A percentile compares a stretch with the other conserved stretches of the same genome.
phyloP scores from a whole-genome alignment of 2,329 filamentous ascomycete genomes.

The Cercospora sp. region DNA sequence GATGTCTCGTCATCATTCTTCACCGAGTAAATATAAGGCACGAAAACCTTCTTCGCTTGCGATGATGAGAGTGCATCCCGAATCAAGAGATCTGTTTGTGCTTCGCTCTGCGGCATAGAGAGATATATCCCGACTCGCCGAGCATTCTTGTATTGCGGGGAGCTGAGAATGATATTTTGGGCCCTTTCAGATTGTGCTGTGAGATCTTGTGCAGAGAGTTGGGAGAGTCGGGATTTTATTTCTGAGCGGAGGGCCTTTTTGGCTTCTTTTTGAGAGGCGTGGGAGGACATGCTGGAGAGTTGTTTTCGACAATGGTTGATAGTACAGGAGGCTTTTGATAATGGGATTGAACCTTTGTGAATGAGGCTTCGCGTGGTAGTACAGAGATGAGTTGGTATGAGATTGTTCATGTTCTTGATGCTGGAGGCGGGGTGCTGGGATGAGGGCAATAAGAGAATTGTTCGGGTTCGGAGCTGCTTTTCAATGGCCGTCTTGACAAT shows the following conservation, averaged over 20 bases:
- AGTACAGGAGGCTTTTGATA: too few species aligned
- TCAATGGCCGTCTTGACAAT: background rate
- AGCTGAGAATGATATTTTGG: constrained; percentile 63
- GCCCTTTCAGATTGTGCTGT: constrained; percentile 69
- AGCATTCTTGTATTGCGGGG: constrained; percentile 74
- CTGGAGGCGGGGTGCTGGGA: background rate
- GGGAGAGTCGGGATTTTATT: constrained; percentile 67
- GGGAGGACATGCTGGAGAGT: background rate
- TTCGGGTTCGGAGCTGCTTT: background rate
- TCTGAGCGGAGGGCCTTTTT: constrained; percentile 74
- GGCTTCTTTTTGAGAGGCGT: constrained; percentile 42
- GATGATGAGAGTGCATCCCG: constrained; percentile 72
- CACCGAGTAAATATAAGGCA: constrained; percentile 69
- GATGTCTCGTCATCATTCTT: background rate
- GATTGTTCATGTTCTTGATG: background rate
- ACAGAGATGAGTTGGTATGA: background rate
- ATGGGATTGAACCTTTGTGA: background rate
- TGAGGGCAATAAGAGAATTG: background rate
- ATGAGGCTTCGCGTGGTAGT: background rate
- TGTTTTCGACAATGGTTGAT: background rate
- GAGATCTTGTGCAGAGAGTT: constrained; percentile 62
- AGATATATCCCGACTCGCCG: constrained; percentile 80
- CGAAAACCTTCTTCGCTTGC: constrained; percentile 74
- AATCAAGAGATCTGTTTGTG: constrained; percentile 81
- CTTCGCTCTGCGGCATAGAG: constrained; percentile 85